A percentile compares a stretch with the other conserved stretches of the same genome.
phyloP scores from a whole-genome alignment of 2,329 filamentous ascomycete genomes.

The Colletotrichum graminicola region DNA sequence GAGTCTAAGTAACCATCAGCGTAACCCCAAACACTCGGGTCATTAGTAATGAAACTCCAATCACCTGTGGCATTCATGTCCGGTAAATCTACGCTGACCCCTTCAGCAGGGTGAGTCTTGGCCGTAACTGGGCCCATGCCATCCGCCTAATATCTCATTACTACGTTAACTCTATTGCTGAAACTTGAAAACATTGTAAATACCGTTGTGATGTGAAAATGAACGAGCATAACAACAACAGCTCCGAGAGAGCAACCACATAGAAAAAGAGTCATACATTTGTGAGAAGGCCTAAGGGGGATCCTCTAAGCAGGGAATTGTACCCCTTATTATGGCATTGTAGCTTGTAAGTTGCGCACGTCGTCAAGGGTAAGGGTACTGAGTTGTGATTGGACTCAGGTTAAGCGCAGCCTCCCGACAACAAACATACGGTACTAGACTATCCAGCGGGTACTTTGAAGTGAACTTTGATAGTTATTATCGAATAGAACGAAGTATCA shows the following conservation, averaged over 20 bases:
- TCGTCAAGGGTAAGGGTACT: no score
- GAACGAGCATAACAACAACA: neutral
- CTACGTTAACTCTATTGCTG: conserved; percentile 6
- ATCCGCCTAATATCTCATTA: conserved; percentile 18
- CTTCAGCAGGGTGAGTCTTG: no score
- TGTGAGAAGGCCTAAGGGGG: fast-evolving
- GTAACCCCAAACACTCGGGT: neutral
- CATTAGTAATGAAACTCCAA: neutral
- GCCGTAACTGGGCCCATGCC: no score
- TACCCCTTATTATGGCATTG: no score
- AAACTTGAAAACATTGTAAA: conserved; percentile 8
- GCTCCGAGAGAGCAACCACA: neutral
- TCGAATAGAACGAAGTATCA: neutral
- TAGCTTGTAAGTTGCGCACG: neutral
- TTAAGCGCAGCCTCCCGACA: neutral
- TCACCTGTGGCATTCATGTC: conserved; percentile 10
- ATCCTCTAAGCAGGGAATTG: neutral
- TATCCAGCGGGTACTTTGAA: neutral
- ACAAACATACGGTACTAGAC: neutral
- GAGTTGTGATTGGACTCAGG: neutral
- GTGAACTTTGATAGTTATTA: no score
- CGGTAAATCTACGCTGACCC: conserved; percentile 2
- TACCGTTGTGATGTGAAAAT: neutral
- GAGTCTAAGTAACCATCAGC: neutral
- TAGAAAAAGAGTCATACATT: neutral